These are phyloP conservation scores for Solanum hybrid DNA, from an alignment of 305 asterid genomes.

Conservation along the genomic window DNA sequence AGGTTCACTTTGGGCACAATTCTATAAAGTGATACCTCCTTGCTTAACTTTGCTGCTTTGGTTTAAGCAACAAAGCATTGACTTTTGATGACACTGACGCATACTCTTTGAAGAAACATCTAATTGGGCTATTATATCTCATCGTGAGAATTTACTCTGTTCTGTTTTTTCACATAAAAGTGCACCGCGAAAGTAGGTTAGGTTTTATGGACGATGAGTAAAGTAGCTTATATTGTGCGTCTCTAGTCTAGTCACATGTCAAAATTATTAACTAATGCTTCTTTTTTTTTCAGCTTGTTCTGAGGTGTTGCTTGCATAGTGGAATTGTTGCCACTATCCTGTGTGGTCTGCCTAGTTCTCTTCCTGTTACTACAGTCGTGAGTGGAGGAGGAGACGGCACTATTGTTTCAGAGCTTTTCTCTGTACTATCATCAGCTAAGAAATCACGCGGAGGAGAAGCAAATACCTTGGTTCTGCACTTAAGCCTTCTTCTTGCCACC, in stretches of 20 bases:
- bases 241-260: not conserved
- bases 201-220: not conserved
- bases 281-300: slow-evolving; percentile 48
- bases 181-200: not conserved
- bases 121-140: not conserved
- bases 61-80: not conserved
- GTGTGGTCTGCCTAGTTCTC: slow-evolving; percentile 88
- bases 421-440: slow-evolving; percentile 67
- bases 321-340: slow-evolving; percentile 57
- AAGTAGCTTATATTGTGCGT: not conserved
- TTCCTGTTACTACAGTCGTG: slow-evolving; percentile 77
- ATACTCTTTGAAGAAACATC: not conserved
- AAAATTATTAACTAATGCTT: slow-evolving; percentile 4
- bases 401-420: slow-evolving; percentile 78
- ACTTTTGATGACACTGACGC: not conserved
- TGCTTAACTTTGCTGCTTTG: not conserved
- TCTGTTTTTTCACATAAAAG: not conserved
- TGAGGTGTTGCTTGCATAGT: slow-evolving; percentile 70
- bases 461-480: slow-evolving; percentile 64
- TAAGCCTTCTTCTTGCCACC: slow-evolving; percentile 71
- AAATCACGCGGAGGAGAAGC: slow-evolving; percentile 54
- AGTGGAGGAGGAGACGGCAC: slow-evolving; percentile 98
- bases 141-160: not conserved
- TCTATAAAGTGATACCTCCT: not conserved
- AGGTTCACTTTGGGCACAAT: not conserved